phyloP scores from a whole-genome alignment of 768 basidiomycete genomes.

The Cystobasidium onofrii region DNA sequence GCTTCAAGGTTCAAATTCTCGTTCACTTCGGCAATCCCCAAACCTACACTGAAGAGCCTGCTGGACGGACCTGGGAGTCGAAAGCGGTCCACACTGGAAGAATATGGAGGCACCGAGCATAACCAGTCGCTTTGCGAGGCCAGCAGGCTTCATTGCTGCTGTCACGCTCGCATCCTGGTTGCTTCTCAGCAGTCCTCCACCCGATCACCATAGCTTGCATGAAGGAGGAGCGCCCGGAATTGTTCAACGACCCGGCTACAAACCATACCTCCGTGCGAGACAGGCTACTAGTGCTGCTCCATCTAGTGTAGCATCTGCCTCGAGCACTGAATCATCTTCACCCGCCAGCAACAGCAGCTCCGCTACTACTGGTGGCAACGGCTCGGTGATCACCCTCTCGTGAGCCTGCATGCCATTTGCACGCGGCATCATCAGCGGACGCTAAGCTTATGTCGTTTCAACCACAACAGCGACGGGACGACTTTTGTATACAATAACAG shows the following conservation, averaged over 20 bases:
- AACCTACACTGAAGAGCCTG: slow-evolving; percentile 80
- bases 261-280: not conserved
- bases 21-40: slow-evolving; percentile 62
- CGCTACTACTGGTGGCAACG: not conserved
- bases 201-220: not conserved
- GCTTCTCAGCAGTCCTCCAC: not conserved
- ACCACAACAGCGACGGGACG: slow-evolving; percentile 28
- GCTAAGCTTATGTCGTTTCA: not conserved
- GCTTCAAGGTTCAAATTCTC: too few relatives aligned
- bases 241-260: not conserved
- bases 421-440: not conserved
- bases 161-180: not conserved
- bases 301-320: not conserved
- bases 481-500: slow-evolving; percentile 66
- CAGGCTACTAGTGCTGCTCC: not conserved
- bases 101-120: not conserved
- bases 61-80: too few relatives aligned
- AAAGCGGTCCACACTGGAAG: not conserved
- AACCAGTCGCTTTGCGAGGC: not conserved
- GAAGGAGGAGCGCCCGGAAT: not conserved
- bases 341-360: not conserved
- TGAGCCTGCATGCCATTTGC: not conserved
- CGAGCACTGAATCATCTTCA: not conserved
- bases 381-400: slow-evolving; percentile 1
- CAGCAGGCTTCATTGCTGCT: not conserved